A percentile compares a stretch with the other conserved stretches of the same genome.
Conservation (phyloP, 768 basidiomycete genomes). For the Trametes maxima region DNA sequence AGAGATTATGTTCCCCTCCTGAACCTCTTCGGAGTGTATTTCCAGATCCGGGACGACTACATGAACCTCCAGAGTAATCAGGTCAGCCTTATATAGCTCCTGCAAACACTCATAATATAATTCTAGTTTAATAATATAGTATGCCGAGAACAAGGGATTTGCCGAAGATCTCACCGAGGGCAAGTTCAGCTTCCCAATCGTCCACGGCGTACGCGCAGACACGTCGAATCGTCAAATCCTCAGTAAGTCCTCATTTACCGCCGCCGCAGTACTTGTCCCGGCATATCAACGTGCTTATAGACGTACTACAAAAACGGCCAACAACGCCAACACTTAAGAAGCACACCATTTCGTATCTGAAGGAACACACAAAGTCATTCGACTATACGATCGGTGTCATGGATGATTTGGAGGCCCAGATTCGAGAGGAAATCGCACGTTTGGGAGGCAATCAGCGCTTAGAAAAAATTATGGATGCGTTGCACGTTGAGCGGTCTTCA, state of each 20-base stretch:
- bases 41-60: slow-evolving; percentile 96
- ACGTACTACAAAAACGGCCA: slow-evolving; percentile 89
- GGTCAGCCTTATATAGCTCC: slow-evolving; percentile 40
- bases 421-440: slow-evolving; percentile 63
- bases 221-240: slow-evolving; percentile 77
- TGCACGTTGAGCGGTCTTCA: slow-evolving; percentile 13
- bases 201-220: slow-evolving; percentile 86
- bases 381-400: slow-evolving; percentile 82
- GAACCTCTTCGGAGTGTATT: slow-evolving; percentile 92
- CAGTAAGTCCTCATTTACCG: slow-evolving; percentile 53
- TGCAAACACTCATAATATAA: neutral
- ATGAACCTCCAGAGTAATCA: slow-evolving; percentile 91
- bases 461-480: slow-evolving; percentile 54
- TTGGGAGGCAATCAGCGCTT: slow-evolving; percentile 78
- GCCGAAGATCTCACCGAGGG: slow-evolving; percentile 96
- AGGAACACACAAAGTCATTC: slow-evolving; percentile 77
- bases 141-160: slow-evolving; percentile 82
- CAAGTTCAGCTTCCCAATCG: slow-evolving; percentile 95
- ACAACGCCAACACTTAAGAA: slow-evolving; percentile 77
- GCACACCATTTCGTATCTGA: slow-evolving; percentile 80
- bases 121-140: slow-evolving; percentile 46
- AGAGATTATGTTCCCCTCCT: slow-evolving; percentile 93
- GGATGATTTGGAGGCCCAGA: slow-evolving; percentile 64
- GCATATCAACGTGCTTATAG: slow-evolving; percentile 40
- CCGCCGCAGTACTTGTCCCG: neutral